Conservation (phyloP, 2,329 filamentous ascomycete genomes). For the Penicillium sp. region DNA sequence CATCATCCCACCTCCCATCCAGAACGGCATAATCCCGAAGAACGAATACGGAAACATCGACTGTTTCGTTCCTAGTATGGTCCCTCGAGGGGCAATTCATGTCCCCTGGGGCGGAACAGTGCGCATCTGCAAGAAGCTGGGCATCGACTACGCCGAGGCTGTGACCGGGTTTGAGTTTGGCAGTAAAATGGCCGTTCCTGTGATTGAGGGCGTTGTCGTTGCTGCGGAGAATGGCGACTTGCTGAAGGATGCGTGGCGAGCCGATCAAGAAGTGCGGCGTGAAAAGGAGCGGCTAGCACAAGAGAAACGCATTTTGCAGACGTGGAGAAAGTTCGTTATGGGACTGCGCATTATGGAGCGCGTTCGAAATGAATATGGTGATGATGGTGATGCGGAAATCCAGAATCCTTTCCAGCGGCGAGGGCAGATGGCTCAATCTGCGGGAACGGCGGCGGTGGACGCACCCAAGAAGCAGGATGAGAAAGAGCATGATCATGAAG, state of each 20-base stretch:
- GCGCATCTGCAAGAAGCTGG: conserved; percentile 76
- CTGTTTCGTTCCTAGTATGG: conserved; percentile 90
- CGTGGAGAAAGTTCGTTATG: conserved; percentile 85
- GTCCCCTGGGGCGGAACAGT: conserved; percentile 73
- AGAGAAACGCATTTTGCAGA: conserved; percentile 65
- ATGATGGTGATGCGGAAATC: conserved; percentile 28
- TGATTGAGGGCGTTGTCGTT: conserved; percentile 85
- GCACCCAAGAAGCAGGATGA: neutral
- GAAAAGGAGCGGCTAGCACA: conserved; percentile 82
- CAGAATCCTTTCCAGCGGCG: conserved; percentile 32
- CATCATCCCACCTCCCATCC: conserved; percentile 86
- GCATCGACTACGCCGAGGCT: conserved; percentile 87
- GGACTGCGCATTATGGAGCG: conserved; percentile 77
- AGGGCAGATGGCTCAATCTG: conserved; percentile 14
- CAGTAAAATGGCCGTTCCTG: conserved; percentile 85
- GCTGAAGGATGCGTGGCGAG: conserved; percentile 73
- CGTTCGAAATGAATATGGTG: conserved; percentile 71
- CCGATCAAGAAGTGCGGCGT: conserved; percentile 68
- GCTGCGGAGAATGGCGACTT: conserved; percentile 72
- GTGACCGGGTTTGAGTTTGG: conserved; percentile 97
- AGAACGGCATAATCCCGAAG: conserved; percentile 82
- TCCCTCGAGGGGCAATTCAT: conserved; percentile 78
- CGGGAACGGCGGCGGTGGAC: neutral
- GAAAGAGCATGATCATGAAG: conserved; percentile 6
- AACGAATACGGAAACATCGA: conserved; percentile 97